Evolutionary conservation across 805 yeast genomes (phyloP), one percentile per base, ranked within the genome.

Genomic region (Komagataella pseudopastoris): DNA sequence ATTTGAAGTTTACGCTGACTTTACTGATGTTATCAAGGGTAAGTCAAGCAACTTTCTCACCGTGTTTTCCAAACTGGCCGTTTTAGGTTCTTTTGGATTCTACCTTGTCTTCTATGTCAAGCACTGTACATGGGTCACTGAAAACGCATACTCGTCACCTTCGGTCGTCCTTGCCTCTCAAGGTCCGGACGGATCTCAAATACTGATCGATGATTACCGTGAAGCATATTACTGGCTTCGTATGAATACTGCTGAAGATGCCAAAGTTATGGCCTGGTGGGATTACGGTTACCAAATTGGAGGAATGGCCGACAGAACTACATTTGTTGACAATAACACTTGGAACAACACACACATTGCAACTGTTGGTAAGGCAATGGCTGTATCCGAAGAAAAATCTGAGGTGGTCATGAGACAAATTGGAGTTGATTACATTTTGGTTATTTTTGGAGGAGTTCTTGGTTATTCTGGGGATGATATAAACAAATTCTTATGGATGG

Each of bases 271-370:
- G 85, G 84, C 97, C 8, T 93, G 99, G 99, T 93, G 99, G 99
- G 99, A 95, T 73, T 95, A 95, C 64, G 99, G 99, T 51, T 93
- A 93, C 69, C 99, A 93, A 73, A 93, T 93, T 62, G 99, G 99
- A 60, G 99, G 99, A 56, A 93, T 93, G 98, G 99, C 99, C 48
- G 99, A 93, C 70, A 81, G 99, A 64, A 91, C 98, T 56, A 93
- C 99, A 5, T 75, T 93, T 59, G 99, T 95, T 45, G 99, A 93
- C 68, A 93, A 93, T 77, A 93, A 93, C 71, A 93, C 99, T 8
- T 93, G 99, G 99, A 93, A 93, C 67, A 93, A 93, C 73, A 93
- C 99, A 3, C 99, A 93, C 66, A 95, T 93, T 68, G 99, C 99
- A 58, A 89, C 96, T 14, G 99, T 93, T 51, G 99, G 99, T 61